Percentiles rank a stretch among this genome's conserved stretches.
phyloP scores from a whole-genome alignment of 2,329 filamentous ascomycete genomes.

The Colletotrichum gloeosporioides region DNA sequence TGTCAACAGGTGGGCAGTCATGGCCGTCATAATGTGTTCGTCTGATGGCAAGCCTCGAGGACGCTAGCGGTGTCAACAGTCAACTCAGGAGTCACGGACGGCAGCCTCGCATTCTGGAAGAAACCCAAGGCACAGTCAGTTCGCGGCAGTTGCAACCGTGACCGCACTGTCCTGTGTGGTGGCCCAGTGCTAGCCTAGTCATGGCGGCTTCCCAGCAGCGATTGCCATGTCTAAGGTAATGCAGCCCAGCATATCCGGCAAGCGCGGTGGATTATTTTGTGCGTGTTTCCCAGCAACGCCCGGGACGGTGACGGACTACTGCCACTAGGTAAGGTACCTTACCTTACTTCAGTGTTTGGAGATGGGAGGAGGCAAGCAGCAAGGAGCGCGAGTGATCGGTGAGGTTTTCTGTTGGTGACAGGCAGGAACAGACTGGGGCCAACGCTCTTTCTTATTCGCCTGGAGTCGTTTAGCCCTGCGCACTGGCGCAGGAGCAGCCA shows the following conservation, averaged over 20 bases:
- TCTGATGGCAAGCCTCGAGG: background rate
- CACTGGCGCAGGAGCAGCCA: background rate
- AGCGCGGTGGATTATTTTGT: slow-evolving; percentile 4
- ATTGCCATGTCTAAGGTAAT: background rate
- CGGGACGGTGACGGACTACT: background rate
- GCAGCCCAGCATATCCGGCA: background rate
- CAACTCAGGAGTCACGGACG: background rate
- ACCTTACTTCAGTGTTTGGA: background rate
- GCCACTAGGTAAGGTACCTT: background rate
- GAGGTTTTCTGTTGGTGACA: background rate
- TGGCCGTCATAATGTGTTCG: background rate
- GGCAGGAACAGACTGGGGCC: background rate
- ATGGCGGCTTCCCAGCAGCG: slow-evolving; percentile 1
- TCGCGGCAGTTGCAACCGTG: background rate
- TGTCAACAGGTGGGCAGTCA: background rate
- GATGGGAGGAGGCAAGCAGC: background rate
- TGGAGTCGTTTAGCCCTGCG: background rate
- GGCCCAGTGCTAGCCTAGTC: background rate
- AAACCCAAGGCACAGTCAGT: background rate
- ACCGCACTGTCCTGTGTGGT: background rate
- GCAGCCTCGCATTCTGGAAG: background rate
- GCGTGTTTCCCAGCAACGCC: slow-evolving; percentile 18
- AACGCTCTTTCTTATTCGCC: background rate
- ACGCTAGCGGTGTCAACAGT: background rate
- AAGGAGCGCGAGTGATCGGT: background rate